Evolutionary conservation across 148 eudicot genomes (phyloP).

Genomic region (Chenopodium berlandieri): DNA sequence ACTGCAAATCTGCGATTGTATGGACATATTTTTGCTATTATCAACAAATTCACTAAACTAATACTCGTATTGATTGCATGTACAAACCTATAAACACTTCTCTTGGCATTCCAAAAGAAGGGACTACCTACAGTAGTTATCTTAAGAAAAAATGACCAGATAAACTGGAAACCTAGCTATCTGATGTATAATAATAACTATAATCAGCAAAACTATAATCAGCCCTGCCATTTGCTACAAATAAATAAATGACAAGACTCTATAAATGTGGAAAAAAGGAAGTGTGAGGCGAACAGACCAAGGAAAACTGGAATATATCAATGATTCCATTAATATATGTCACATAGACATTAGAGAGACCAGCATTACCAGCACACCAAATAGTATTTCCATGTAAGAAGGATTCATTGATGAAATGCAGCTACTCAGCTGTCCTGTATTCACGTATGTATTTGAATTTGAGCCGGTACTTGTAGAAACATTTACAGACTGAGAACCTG

Average conservation of each 20-base stretch:
- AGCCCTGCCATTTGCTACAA: constrained; percentile 20
- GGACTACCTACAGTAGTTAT: neutral
- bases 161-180: neutral
- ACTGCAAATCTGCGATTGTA: neutral
- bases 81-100: constrained; percentile 15
- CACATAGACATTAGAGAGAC: constrained; percentile 12
- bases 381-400: constrained; percentile 20
- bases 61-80: neutral
- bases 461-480: constrained; percentile 64
- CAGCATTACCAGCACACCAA: constrained; percentile 21
- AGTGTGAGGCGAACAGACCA: neutral
- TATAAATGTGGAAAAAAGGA: neutral
- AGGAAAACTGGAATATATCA: too few species aligned
- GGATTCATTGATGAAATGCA: constrained; percentile 40
- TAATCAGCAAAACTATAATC: constrained; percentile 16
- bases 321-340: neutral
- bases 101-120: constrained; percentile 10
- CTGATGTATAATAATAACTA: constrained; percentile 8
- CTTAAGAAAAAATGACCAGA: neutral
- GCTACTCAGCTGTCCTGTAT: constrained; percentile 52
- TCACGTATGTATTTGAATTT: constrained; percentile 60
- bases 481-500: constrained; percentile 75
- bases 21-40: neutral
- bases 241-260: constrained; percentile 19
- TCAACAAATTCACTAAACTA: constrained; percentile 6